Evolutionary conservation across 1,284 basidiomycete genomes (phyloP).

Genomic region (Athelia sp.): DNA sequence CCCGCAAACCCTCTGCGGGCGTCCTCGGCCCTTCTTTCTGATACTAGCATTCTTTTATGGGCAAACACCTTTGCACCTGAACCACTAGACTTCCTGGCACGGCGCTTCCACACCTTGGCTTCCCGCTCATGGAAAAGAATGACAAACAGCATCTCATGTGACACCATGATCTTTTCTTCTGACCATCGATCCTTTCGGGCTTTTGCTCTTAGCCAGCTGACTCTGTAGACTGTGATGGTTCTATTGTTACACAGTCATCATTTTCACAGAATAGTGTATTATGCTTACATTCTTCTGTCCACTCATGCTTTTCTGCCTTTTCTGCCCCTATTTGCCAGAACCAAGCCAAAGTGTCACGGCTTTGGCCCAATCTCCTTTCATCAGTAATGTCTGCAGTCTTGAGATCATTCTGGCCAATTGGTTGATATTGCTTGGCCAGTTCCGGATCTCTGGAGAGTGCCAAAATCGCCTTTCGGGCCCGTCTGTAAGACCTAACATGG

Average conservation of each 20-base stretch:
- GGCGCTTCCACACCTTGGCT: conserved; percentile 1
- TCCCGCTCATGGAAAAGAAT: conserved; percentile 7
- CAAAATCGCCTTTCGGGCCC: background rate
- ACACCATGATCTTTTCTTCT: conserved; percentile 9
- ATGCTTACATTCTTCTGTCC: conserved; percentile 11
- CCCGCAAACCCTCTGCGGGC: too few species aligned
- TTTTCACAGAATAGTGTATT: background rate
- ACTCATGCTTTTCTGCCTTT: background rate
- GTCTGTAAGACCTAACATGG: background rate
- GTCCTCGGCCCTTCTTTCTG: too few species aligned
- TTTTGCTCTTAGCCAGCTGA: conserved; percentile 12
- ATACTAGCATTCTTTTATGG: too few species aligned
- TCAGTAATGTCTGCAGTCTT: conserved; percentile 9
- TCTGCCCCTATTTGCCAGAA: conserved; percentile 5
- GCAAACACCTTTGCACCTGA: too few species aligned
- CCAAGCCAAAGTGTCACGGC: conserved; percentile 10
- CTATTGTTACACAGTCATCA: background rate
- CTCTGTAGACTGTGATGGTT: conserved; percentile 5
- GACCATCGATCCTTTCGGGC: conserved; percentile 5
- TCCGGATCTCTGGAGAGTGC: background rate
- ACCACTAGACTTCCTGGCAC: background rate
- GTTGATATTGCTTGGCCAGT: conserved; percentile 1
- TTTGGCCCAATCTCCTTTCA: conserved; percentile 9
- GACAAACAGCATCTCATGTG: conserved; percentile 12
- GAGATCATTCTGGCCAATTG: conserved; percentile 4